phyloP scores from a whole-genome alignment of 2,329 filamentous ascomycete species.

The Pyricularia grisea region DNA sequence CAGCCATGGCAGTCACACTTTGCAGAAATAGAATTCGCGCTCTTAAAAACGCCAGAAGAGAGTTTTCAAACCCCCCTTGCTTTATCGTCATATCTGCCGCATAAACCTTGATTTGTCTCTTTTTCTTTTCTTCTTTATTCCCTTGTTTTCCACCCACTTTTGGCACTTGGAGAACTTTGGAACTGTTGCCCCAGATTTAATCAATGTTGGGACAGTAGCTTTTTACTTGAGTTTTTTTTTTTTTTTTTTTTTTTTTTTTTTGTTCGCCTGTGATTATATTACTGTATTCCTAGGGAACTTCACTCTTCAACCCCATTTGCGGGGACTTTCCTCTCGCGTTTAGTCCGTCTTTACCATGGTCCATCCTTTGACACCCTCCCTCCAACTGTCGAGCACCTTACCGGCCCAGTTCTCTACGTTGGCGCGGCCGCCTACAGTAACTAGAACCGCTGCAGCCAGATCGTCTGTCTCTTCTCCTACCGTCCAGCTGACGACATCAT shows the following conservation, averaged over 20 bases:
- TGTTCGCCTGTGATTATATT: not conserved
- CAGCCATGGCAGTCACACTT: conserved; percentile 3
- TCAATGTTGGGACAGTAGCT: not conserved
- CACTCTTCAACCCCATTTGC: not conserved
- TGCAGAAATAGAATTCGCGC: not conserved
- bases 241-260: not conserved
- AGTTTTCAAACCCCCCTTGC: not conserved
- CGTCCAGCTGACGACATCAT: conserved; percentile 23
- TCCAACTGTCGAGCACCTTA: conserved; percentile 26
- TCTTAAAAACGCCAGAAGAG: not conserved
- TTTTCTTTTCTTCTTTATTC: not conserved
- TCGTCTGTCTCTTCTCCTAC: conserved; percentile 15
- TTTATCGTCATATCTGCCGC: not conserved
- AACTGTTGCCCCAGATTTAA: not conserved
- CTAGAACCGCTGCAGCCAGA: not conserved
- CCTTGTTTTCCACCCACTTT: not conserved
- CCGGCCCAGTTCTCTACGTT: conserved; percentile 25
- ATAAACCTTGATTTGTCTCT: no score
- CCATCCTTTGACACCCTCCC: conserved; percentile 27
- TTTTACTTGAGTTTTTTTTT: no score
- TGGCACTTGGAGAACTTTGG: not conserved
- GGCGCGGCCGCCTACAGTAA: conserved; percentile 15
- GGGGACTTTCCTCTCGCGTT: not conserved
- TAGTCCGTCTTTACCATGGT: conserved; percentile 23
- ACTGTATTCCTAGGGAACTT: not conserved